Evolutionary conservation across 73 alveolate genomes (phyloP).

Genomic region (Paramecium biaurelia): DNA sequence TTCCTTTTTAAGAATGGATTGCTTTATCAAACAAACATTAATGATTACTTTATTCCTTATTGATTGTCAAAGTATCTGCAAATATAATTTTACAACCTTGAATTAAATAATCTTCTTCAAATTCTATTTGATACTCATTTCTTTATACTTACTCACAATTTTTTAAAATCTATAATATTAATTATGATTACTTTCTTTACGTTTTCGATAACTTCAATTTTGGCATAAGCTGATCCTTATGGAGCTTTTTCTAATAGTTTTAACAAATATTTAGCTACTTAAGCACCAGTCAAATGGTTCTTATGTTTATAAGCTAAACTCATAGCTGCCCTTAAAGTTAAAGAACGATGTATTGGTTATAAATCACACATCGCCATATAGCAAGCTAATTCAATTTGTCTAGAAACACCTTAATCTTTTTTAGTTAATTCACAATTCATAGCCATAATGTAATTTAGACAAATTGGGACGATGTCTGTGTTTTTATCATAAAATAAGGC

Average conservation of each 20-base stretch:
- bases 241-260: conserved; percentile 38
- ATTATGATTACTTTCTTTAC: neutral
- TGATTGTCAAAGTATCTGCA: neutral
- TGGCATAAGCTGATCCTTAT: neutral
- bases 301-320: conserved; percentile 56
- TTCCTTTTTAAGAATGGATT: neutral
- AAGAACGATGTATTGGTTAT: conserved; percentile 15
- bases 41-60: neutral
- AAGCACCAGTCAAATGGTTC: conserved; percentile 36
- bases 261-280: conserved; percentile 26
- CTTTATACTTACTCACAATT: conserved; percentile 1
- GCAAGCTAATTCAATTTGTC: conserved; percentile 57
- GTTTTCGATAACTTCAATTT: conserved; percentile 46
- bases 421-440: conserved; percentile 58
- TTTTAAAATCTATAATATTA: neutral
- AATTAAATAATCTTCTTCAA: conserved; percentile 34
- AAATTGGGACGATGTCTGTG: neutral
- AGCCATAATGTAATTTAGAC: conserved; percentile 56
- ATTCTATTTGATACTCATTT: conserved; percentile 40
- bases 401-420: neutral
- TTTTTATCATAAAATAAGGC: neutral
- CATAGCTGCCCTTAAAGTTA: conserved; percentile 55
- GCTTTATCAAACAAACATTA: neutral
- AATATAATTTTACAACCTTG: neutral
- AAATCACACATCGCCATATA: conserved; percentile 63